phyloP scores from a whole-genome alignment of 1,284 basidiomycete species.

The Filobasidium uniguttulatum region DNA sequence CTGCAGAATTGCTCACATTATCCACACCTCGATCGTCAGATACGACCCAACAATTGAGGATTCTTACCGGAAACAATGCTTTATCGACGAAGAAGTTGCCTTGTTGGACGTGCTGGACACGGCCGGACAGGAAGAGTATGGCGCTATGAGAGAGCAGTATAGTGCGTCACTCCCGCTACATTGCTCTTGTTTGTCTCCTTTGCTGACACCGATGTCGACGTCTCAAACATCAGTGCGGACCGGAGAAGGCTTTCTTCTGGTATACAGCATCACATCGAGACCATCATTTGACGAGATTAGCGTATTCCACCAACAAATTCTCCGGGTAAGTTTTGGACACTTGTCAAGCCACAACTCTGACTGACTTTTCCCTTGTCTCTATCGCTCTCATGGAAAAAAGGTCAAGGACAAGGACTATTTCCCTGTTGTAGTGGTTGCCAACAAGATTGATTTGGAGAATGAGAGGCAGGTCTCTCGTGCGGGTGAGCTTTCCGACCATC shows the following conservation, averaged over 20 bases:
- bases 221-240: constrained; percentile 49
- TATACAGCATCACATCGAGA: constrained; percentile 96
- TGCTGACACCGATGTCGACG: not conserved
- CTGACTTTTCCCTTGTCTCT: not conserved
- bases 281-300: constrained; percentile 96
- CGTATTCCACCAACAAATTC: constrained; percentile 95
- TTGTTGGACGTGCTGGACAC: constrained; percentile 46
- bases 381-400: no score
- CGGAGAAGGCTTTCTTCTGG: constrained; percentile 95
- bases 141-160: constrained; percentile 38
- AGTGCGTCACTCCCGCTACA: constrained; percentile 42
- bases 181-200: constrained; percentile 8
- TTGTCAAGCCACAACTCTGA: not conserved
- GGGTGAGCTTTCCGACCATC: constrained; percentile 52
- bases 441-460: constrained; percentile 97
- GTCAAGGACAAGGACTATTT: constrained; percentile 95
- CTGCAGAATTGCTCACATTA: no score
- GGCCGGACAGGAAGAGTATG: constrained; percentile 38
- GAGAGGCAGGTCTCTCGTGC: constrained; percentile 95
- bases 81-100: constrained; percentile 46
- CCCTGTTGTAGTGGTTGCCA: constrained; percentile 94
- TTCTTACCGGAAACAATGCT: constrained; percentile 40
- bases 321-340: constrained; percentile 51
- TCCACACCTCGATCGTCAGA: not conserved
- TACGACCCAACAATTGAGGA: constrained; percentile 33